Evolutionary conservation across 2,329 filamentous ascomycete species (phyloP), one percentile per base, ranked within the genome.

Genomic region (Alternaria infectoria): DNA sequence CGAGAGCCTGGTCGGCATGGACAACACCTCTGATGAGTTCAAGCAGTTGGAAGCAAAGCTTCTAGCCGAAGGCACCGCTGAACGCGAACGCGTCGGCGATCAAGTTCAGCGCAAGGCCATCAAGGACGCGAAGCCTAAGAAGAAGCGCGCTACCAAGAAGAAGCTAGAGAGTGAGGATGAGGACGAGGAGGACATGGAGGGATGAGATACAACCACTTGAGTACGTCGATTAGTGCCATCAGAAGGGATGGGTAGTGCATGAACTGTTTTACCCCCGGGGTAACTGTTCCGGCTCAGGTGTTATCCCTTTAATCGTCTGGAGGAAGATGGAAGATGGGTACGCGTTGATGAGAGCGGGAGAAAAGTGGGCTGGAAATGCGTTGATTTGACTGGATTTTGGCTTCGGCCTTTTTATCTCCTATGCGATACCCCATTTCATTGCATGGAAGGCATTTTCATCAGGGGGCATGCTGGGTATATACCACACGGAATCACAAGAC

Each of bases 1-100:
- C 6, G 96, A 99, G 81, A 89, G 89, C 49, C 83, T 99, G 54
- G 91, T 97, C 44, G 95, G 90, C 8, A 93, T 94, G 88, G 91
- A 97, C 76, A 78, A 88, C 0, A 90, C 93, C 36, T 84, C 87
- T n/a, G 85, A 89, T 9, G 90, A 92, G 71, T 97, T 97, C 76
- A 83, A 80, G 69, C 79, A 83, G 12, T 80, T 92, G 56, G 93
- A 93, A 68, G 78, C 80, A 61, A 84, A 88, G 54, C 78, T 98
- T 69, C 86, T 90, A 61, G 88, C 86, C 40, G 83, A 87, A 74
- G 96, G 96, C 1, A 85, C 83, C 17, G 83, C 82, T 10, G 93
- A 97, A 81, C 85, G 96, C 57, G 86, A 87, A 66, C 92, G 91
- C 77, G 86, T 95, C 55, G 89, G 91, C 79, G 91, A 89, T 36